Evolutionary conservation across 116 monocot genomes (phyloP).

Genomic region (Iris pallida): DNA sequence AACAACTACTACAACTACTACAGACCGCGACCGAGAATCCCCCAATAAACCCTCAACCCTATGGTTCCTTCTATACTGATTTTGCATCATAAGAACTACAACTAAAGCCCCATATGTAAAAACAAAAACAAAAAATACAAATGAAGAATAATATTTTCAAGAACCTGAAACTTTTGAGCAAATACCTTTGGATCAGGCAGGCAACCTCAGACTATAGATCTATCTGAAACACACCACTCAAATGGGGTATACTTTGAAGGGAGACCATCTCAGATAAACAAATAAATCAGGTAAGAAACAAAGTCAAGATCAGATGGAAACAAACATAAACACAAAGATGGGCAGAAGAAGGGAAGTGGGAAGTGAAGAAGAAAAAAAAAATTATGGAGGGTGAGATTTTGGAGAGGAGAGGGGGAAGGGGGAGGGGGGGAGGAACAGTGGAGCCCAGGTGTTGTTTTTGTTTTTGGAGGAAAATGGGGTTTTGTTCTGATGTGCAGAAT

Average conservation of each 20-base stretch:
- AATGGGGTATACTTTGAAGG: too few relatives aligned
- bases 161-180: too few relatives aligned
- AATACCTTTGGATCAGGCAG: too few relatives aligned
- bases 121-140: neutral
- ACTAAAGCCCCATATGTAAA: neutral
- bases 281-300: neutral
- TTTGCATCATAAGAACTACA: constrained; percentile 63
- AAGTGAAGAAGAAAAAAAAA: neutral
- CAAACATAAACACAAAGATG: too few relatives aligned
- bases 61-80: constrained; percentile 26
- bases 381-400: neutral
- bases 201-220: constrained; percentile 3
- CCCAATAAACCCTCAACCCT: constrained; percentile 58
- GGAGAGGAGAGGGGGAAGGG: constrained; percentile 7
- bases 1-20: constrained; percentile 12
- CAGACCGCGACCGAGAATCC: constrained; percentile 13
- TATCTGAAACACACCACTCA: neutral
- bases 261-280: neutral
- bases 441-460: neutral
- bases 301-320: neutral
- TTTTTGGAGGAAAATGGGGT: constrained; percentile 16
- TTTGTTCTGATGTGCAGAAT: constrained; percentile 44
- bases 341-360: neutral
- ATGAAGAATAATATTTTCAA: too few relatives aligned
- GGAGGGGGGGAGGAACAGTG: constrained; percentile 5